Evolutionary conservation across 768 basidiomycete species (phyloP).

Genomic region (Tylopilus intermedius): DNA sequence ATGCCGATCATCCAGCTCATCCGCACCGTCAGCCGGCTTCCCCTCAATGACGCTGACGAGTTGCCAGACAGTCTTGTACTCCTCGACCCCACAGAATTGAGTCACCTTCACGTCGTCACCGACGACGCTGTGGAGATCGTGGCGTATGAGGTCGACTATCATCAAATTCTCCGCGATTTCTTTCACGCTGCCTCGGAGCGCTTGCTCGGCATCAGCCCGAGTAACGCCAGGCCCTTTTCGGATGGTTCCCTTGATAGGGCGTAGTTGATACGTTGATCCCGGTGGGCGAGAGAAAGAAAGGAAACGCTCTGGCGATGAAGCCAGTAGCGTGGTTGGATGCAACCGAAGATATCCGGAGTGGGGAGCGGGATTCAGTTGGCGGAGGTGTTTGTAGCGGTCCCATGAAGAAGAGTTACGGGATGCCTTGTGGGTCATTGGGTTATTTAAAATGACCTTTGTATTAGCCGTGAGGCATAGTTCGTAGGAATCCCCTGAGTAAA

Average conservation of each 20-base stretch:
- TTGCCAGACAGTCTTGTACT: slow-evolving; percentile 93
- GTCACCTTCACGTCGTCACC: slow-evolving; percentile 78
- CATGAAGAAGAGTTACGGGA: slow-evolving; percentile 43
- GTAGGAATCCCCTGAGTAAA: slow-evolving; percentile 85
- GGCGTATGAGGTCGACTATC: slow-evolving; percentile 95
- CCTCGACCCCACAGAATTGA: slow-evolving; percentile 84
- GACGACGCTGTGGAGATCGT: slow-evolving; percentile 82
- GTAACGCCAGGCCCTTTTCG: slow-evolving; percentile 63
- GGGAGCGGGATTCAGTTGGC: slow-evolving; percentile 79
- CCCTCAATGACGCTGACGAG: slow-evolving; percentile 93
- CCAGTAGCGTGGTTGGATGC: slow-evolving; percentile 70
- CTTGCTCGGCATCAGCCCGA: slow-evolving; percentile 59
- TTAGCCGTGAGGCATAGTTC: slow-evolving; percentile 86
- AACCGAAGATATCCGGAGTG: slow-evolving; percentile 79
- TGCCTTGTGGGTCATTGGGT: slow-evolving; percentile 17
- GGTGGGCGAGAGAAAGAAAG: slow-evolving; percentile 72
- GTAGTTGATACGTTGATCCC: slow-evolving; percentile 65
- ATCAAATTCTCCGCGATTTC: slow-evolving; percentile 96
- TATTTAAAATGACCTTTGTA: slow-evolving; percentile 52
- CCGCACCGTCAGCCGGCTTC: slow-evolving; percentile 34
- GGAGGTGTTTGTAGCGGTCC: slow-evolving; percentile 69
- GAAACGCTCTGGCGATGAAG: slow-evolving; percentile 91
- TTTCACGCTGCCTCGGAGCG: slow-evolving; percentile 64
- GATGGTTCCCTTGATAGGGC: slow-evolving; percentile 93
- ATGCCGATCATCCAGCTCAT: slow-evolving; percentile 33